A percentile compares a stretch with the other conserved stretches of the same genome.
Conservation (phyloP, 2,329 filamentous ascomycete species). For the Raffaelea albimanens region DNA sequence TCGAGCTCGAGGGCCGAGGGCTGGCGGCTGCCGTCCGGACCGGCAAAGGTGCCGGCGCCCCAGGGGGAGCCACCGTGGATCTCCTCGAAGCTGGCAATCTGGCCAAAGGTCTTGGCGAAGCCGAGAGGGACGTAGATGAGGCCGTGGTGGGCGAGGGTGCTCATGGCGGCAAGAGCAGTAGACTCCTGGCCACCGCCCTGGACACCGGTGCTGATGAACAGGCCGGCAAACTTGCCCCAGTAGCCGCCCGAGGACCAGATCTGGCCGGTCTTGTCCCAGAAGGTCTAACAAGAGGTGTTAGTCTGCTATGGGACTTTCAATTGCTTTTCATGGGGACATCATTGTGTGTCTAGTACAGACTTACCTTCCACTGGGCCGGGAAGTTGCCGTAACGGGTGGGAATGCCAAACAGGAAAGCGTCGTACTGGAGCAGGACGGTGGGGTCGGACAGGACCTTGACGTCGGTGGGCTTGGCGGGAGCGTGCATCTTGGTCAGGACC, state of each 20-base stretch:
- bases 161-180: slow-evolving; percentile 71
- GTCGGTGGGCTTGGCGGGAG: slow-evolving; percentile 62
- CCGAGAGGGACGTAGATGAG: slow-evolving; percentile 95
- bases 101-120: slow-evolving; percentile 69
- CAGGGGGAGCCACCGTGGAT: slow-evolving; percentile 81
- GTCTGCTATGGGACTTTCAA: no score
- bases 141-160: slow-evolving; percentile 84
- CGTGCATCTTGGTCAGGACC: slow-evolving; percentile 84
- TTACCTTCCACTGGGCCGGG: slow-evolving; percentile 91
- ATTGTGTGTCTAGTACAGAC: slow-evolving; percentile 13
- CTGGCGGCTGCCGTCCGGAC: slow-evolving; percentile 71
- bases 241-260: slow-evolving; percentile 73
- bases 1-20: slow-evolving; percentile 66
- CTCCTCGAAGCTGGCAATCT: slow-evolving; percentile 64
- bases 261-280: slow-evolving; percentile 83
- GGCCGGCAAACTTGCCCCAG: slow-evolving; percentile 80
- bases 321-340: no score
- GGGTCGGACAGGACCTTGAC: slow-evolving; percentile 55
- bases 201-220: slow-evolving; percentile 84
- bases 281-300: no score
- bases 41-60: slow-evolving; percentile 88
- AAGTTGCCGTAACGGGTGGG: slow-evolving; percentile 97
- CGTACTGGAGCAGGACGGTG: slow-evolving; percentile 59
- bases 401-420: slow-evolving; percentile 86
- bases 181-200: slow-evolving; percentile 88